These are phyloP conservation scores for Exobasidium rhododendri DNA, from an alignment of 1,284 basidiomycete genomes.

Conservation along the genomic window DNA sequence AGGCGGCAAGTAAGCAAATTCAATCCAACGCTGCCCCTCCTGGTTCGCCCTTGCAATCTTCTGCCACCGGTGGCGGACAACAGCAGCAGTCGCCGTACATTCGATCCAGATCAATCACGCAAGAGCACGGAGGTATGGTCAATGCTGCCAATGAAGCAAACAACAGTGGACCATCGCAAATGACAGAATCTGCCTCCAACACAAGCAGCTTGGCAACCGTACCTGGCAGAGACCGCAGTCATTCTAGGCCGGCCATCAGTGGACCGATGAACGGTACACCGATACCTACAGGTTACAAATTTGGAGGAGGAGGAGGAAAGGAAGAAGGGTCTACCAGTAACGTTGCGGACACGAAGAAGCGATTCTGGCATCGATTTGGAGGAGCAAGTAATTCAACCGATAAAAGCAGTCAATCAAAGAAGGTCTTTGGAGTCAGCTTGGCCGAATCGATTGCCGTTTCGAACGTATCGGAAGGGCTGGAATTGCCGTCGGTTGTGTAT, in stretches of 20 bases:
- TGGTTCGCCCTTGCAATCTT: no score
- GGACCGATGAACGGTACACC: constrained; percentile 79
- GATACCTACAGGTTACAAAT: constrained; percentile 83
- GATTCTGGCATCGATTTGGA: constrained; percentile 46
- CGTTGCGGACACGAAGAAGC: constrained; percentile 42
- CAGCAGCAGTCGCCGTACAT: no score
- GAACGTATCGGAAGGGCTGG: constrained; percentile 67
- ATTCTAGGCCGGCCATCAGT: constrained; percentile 68
- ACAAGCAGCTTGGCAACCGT: not conserved
- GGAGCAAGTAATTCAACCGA: constrained; percentile 17
- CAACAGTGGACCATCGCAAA: not conserved
- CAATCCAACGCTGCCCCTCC: no score
- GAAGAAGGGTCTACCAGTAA: constrained; percentile 20
- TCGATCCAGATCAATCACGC: no score
- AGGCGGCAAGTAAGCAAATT: no score
- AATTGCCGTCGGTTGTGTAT: constrained; percentile 89
- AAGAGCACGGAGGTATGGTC: no score
- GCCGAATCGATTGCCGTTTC: constrained; percentile 83
- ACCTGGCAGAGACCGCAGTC: not conserved
- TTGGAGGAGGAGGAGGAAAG: constrained; percentile 56
- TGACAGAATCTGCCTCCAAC: not conserved
- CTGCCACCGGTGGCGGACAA: no score
- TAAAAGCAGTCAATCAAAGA: constrained; percentile 26
- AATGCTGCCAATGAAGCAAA: not conserved
- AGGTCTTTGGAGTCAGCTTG: constrained; percentile 85